Evolutionary conservation across 805 yeast genomes (phyloP).

Genomic region (Saccharomycopsis fodiens): DNA sequence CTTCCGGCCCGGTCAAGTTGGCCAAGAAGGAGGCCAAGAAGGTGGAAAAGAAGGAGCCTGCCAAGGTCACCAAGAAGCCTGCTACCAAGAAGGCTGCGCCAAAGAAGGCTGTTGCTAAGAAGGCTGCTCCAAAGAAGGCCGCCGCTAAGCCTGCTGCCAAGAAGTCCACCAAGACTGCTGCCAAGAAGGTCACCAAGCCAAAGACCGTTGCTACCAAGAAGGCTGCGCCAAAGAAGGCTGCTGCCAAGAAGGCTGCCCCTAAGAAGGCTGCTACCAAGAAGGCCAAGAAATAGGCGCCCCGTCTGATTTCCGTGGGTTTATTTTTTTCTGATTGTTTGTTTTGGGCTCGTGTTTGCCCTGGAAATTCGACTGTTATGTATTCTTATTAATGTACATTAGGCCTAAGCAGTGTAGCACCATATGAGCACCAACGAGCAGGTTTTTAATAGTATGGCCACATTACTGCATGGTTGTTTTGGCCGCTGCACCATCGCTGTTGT

Average conservation of each 20-base stretch:
- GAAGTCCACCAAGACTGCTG: constrained; percentile 24
- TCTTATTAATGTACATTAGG: background rate
- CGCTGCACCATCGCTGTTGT: no score
- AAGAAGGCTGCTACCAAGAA: constrained; percentile 19
- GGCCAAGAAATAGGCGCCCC: background rate
- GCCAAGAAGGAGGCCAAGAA: constrained; percentile 31
- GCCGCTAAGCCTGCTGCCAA: constrained; percentile 27
- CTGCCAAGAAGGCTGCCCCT: constrained; percentile 21
- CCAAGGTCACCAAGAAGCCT: constrained; percentile 22
- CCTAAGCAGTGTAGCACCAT: no score
- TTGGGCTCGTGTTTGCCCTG: background rate
- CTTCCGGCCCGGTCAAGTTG: constrained; percentile 78
- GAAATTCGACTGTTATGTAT: background rate
- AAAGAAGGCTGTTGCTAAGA: constrained; percentile 24
- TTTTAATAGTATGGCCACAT: no score
- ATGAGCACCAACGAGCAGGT: no score
- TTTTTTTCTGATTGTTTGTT: background rate
- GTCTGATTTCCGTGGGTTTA: background rate
- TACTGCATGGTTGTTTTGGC: no score
- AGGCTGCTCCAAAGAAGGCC: constrained; percentile 25
- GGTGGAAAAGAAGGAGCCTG: constrained; percentile 26
- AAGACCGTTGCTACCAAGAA: constrained; percentile 19
- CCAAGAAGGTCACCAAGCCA: constrained; percentile 20
- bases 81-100: constrained; percentile 26
- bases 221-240: constrained; percentile 19